These are phyloP conservation scores for Pichia sp. DNA, from an alignment of 1,139 yeast genomes.

Conservation along the genomic window DNA sequence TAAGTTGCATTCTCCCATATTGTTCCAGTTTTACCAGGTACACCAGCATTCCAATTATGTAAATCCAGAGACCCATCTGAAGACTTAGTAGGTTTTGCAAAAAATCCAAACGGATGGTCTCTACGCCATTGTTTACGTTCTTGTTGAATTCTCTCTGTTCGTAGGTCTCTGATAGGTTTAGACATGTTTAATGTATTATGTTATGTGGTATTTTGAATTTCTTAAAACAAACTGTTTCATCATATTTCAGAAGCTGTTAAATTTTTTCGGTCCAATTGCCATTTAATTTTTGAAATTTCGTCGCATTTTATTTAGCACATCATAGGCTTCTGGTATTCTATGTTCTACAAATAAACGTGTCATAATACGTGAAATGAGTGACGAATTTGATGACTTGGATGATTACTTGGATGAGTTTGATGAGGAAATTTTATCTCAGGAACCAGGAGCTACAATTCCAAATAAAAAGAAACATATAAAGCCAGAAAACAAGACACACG, in stretches of 20 bases:
- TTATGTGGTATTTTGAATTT: neutral
- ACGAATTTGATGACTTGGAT: constrained; percentile 68
- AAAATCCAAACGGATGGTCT: constrained; percentile 97
- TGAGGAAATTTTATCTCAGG: constrained; percentile 61
- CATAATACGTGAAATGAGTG: constrained; percentile 24
- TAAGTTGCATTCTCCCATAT: constrained; percentile 84
- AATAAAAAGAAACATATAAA: neutral
- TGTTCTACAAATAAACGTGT: neutral
- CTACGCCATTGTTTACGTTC: constrained; percentile 97
- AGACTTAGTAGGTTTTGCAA: constrained; percentile 76
- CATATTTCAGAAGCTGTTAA: neutral
- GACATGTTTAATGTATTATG: constrained; percentile 16
- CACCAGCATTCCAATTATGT: constrained; percentile 88
- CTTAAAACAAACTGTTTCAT: neutral
- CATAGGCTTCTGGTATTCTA: too few relatives aligned
- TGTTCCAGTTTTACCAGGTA: constrained; percentile 86
- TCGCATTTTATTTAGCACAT: neutral
- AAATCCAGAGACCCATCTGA: constrained; percentile 79
- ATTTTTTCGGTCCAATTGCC: neutral
- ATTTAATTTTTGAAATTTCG: neutral
- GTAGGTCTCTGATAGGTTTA: constrained; percentile 35
- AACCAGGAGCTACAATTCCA: constrained; percentile 43
- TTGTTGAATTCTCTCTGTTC: constrained; percentile 76
- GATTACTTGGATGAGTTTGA: constrained; percentile 73
- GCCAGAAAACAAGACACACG: neutral